Evolutionary conservation across 179 eudicot species (phyloP).

Genomic region (Vitellaria paradoxa): DNA sequence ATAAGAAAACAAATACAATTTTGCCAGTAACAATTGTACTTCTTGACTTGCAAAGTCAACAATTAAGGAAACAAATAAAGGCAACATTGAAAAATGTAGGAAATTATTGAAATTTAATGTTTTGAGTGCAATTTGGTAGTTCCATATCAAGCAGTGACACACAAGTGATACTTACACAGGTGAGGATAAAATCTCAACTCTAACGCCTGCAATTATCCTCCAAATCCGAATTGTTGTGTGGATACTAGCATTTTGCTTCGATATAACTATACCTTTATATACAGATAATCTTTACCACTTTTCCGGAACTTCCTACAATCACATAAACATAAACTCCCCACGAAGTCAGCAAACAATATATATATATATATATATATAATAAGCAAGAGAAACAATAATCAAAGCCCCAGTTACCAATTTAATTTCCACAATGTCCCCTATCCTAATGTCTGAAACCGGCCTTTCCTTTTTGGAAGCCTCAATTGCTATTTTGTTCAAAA

Average conservation of each 20-base stretch:
- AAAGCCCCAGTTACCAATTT: too few relatives aligned
- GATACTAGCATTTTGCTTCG: too few relatives aligned
- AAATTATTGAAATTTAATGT: not conserved
- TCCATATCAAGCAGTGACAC: not conserved
- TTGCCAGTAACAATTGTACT: not conserved
- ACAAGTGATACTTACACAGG: slow-evolving; percentile 65
- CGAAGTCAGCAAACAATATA: slow-evolving; percentile 2
- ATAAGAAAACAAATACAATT: not conserved
- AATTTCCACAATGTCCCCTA: too few relatives aligned
- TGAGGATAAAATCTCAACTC: slow-evolving; percentile 94
- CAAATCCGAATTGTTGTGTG: too few relatives aligned
- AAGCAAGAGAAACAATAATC: not conserved
- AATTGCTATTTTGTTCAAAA: too few relatives aligned
- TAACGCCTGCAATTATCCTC: slow-evolving; percentile 83
- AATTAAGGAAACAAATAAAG: not conserved
- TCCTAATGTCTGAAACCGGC: too few relatives aligned
- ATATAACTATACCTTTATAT: slow-evolving; percentile 85
- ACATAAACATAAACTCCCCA: slow-evolving; percentile 34
- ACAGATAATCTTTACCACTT: slow-evolving; percentile 65
- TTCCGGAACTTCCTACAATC: slow-evolving; percentile 66
- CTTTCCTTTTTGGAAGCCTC: too few relatives aligned
- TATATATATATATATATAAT: too few relatives aligned
- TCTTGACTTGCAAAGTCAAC: not conserved
- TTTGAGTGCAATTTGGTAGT: not conserved
- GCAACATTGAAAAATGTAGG: not conserved